Evolutionary conservation across 352 stramenopile genomes (phyloP).

Genomic region (Phytophthora tubulina): DNA sequence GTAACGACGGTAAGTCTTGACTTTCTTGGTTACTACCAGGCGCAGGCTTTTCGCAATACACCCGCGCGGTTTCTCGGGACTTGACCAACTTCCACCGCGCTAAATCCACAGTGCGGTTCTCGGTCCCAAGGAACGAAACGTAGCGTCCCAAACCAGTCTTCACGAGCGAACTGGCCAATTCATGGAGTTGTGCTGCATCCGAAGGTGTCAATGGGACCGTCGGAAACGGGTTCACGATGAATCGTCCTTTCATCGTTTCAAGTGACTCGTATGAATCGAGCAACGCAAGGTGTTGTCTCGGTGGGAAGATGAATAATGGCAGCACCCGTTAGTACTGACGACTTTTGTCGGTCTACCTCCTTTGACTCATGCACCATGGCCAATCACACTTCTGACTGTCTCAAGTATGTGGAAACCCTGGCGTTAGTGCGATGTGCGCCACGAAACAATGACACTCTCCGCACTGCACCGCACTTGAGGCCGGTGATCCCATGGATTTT

Average conservation of each 20-base stretch:
- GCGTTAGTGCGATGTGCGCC: conserved; percentile 13
- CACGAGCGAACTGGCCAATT: conserved; percentile 34
- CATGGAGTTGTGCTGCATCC: conserved; percentile 36
- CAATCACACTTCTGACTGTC: conserved; percentile 5
- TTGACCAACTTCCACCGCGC: conserved; percentile 42
- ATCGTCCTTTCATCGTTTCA: conserved; percentile 38
- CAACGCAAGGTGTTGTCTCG: not conserved
- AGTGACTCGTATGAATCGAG: not conserved
- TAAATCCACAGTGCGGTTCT: conserved; percentile 39
- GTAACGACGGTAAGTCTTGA: conserved; percentile 40
- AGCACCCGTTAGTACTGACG: not conserved
- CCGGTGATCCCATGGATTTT: conserved; percentile 33
- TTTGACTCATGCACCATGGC: conserved; percentile 1
- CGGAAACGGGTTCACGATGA: conserved; percentile 46
- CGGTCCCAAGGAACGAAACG: conserved; percentile 39
- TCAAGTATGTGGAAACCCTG: conserved; percentile 11
- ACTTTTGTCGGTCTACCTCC: not conserved
- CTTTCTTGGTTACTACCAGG: conserved; percentile 12
- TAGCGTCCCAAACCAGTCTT: conserved; percentile 37
- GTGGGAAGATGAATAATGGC: conserved; percentile 28
- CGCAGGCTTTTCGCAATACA: conserved; percentile 38
- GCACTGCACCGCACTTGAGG: conserved; percentile 33
- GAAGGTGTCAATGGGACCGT: conserved; percentile 25
- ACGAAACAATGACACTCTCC: conserved; percentile 39
- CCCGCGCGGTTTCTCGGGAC: conserved; percentile 31